These are phyloP conservation scores for Hypoxylon sp. DNA, from an alignment of 2,329 filamentous ascomycete genomes.

Conservation along the genomic window DNA sequence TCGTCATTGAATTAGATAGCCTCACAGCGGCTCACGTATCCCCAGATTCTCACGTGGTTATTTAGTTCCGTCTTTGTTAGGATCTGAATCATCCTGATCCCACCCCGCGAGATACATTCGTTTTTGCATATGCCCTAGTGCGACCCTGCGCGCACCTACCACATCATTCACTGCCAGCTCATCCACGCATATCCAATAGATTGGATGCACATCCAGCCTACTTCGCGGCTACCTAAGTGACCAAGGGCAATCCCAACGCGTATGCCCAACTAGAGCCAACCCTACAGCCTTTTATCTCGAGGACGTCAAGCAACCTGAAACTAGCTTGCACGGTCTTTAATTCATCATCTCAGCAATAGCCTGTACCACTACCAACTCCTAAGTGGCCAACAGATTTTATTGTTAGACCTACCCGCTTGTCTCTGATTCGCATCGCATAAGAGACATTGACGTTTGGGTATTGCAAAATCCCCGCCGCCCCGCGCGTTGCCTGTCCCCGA, in stretches of 20 bases:
- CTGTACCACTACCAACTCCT: constrained; percentile 39
- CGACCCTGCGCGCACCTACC: constrained; percentile 67
- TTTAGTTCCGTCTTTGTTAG: constrained; percentile 46
- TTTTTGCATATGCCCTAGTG: constrained; percentile 72
- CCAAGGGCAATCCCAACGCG: constrained; percentile 59
- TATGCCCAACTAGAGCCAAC: constrained; percentile 63
- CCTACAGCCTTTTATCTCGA: constrained; percentile 55
- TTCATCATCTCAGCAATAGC: constrained; percentile 45
- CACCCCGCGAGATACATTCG: constrained; percentile 64
- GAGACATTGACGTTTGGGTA: constrained; percentile 52
- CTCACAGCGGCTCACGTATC: constrained; percentile 47
- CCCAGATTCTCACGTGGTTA: constrained; percentile 50
- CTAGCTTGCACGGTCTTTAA: constrained; percentile 47
- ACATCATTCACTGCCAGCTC: constrained; percentile 71
- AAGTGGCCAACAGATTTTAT: constrained; percentile 41
- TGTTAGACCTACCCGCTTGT: constrained; percentile 43
- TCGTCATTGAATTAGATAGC: constrained; percentile 48
- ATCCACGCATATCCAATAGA: constrained; percentile 73
- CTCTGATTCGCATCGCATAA: constrained; percentile 52
- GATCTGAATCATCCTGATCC: constrained; percentile 63
- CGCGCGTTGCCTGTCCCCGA: constrained; percentile 53
- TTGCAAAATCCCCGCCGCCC: constrained; percentile 52
- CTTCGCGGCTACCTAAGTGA: constrained; percentile 62
- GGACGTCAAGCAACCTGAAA: constrained; percentile 49
- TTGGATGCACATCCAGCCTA: constrained; percentile 65